phyloP scores from a whole-genome alignment of 345 rosid genomes.

The Brassica cretica region DNA sequence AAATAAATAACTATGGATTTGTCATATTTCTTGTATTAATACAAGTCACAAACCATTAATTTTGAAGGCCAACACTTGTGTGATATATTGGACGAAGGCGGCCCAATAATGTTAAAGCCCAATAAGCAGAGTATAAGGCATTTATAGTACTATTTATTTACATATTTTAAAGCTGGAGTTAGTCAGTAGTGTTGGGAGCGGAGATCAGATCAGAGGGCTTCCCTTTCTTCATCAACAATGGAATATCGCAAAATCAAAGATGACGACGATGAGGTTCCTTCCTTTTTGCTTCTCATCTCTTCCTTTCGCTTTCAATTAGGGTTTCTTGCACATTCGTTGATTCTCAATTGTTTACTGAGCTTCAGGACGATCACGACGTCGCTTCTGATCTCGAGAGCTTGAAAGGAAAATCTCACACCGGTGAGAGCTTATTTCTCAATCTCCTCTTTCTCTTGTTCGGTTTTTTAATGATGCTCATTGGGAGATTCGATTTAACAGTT shows the following conservation, averaged over 20 bases:
- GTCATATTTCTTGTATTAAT: no score
- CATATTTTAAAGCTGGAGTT: background rate
- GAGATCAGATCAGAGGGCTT: slow-evolving; percentile 41
- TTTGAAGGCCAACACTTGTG: background rate
- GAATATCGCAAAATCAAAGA: slow-evolving; percentile 82
- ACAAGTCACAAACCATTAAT: no score
- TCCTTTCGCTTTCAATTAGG: background rate
- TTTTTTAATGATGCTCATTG: slow-evolving; percentile 16
- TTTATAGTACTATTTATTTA: no score
- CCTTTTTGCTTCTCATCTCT: background rate
- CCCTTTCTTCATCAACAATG: slow-evolving; percentile 39
- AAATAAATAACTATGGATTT: no score
- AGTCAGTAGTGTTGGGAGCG: background rate
- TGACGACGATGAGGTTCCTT: slow-evolving; percentile 44
- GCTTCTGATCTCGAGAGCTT: slow-evolving; percentile 38
- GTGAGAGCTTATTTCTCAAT: slow-evolving; percentile 4
- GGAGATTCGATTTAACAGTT: slow-evolving; percentile 40
- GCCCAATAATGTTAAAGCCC: background rate
- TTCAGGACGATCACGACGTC: slow-evolving; percentile 36
- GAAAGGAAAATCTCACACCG: slow-evolving; percentile 37
- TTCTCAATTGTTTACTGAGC: slow-evolving; percentile 11
- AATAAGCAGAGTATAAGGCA: background rate
- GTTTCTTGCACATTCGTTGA: background rate
- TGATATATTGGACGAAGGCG: background rate
- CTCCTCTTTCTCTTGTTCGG: background rate